A percentile compares a stretch with the other conserved stretches of the same genome.
Conservation (phyloP, 2,329 filamentous ascomycete species). For the Pyrenophora graminea region DNA sequence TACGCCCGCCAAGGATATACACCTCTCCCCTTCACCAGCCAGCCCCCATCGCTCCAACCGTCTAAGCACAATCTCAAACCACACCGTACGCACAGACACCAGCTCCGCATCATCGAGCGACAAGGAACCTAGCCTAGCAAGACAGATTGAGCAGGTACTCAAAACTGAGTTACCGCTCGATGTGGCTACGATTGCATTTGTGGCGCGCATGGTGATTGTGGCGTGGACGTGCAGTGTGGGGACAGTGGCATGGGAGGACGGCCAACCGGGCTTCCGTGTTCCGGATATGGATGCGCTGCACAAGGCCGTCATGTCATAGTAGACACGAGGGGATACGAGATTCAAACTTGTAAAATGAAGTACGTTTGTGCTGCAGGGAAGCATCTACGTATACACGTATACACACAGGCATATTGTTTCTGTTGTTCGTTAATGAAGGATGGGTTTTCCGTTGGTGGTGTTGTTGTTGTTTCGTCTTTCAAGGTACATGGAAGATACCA, state of each 20-base stretch:
- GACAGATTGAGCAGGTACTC: conserved; percentile 31
- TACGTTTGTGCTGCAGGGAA: background rate
- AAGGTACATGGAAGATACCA: too few relatives aligned
- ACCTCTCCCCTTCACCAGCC: background rate
- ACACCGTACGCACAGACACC: background rate
- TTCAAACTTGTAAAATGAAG: background rate
- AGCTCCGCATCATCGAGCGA: background rate
- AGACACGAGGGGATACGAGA: too few relatives aligned
- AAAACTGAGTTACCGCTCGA: conserved; percentile 34
- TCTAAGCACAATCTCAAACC: background rate
- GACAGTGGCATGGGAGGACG: conserved; percentile 30
- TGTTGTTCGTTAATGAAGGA: too few relatives aligned
- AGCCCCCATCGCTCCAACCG: conserved; percentile 11
- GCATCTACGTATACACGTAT: too few relatives aligned
- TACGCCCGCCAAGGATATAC: conserved; percentile 9
- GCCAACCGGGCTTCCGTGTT: conserved; percentile 23
- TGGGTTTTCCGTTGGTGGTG: too few relatives aligned
- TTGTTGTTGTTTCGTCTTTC: too few relatives aligned
- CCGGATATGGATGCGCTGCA: conserved; percentile 7
- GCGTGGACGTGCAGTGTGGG: conserved; percentile 41
- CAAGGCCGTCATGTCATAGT: conserved; percentile 16
- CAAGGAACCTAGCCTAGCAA: conserved; percentile 22
- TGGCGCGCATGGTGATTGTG: conserved; percentile 37
- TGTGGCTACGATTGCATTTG: conserved; percentile 27
- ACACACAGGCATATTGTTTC: too few relatives aligned